phyloP scores from a whole-genome alignment of 805 yeast genomes.

The Ogataea angusta region DNA sequence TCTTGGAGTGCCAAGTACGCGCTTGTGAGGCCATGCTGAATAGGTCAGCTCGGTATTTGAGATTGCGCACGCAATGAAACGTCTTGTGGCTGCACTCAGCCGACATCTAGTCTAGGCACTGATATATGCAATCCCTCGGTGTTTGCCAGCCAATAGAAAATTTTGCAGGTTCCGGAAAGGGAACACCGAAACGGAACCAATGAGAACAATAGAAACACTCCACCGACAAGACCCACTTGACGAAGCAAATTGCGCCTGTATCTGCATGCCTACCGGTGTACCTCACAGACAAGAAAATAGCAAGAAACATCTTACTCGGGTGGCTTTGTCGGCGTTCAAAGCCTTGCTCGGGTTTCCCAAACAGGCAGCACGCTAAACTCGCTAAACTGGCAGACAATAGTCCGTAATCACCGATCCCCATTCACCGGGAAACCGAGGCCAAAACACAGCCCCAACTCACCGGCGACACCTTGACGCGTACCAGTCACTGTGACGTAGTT shows the following conservation, averaged over 20 bases:
- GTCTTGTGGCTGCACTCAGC: not conserved
- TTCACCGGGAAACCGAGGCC: not conserved
- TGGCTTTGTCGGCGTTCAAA: constrained; percentile 2
- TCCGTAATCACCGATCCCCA: not conserved
- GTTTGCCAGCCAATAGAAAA: not conserved
- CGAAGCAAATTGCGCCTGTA: too few species aligned
- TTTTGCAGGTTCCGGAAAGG: not conserved
- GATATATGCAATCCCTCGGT: not conserved
- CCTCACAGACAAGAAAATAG: not conserved
- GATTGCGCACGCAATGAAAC: not conserved
- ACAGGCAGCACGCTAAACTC: not conserved
- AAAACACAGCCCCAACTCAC: too few species aligned
- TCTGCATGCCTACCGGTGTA: not conserved
- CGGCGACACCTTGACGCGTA: too few species aligned
- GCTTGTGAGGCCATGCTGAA: not conserved
- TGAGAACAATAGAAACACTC: too few species aligned
- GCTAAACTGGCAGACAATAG: not conserved
- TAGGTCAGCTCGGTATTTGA: not conserved
- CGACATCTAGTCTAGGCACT: not conserved
- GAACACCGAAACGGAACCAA: too few species aligned
- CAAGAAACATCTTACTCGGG: not conserved
- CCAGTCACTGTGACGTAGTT: too few species aligned
- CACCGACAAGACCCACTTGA: too few species aligned
- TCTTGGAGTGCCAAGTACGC: too few species aligned
- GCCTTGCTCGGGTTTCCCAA: constrained; percentile 1